Conservation (phyloP, 768 basidiomycete species). For the Obba rivulosa region DNA sequence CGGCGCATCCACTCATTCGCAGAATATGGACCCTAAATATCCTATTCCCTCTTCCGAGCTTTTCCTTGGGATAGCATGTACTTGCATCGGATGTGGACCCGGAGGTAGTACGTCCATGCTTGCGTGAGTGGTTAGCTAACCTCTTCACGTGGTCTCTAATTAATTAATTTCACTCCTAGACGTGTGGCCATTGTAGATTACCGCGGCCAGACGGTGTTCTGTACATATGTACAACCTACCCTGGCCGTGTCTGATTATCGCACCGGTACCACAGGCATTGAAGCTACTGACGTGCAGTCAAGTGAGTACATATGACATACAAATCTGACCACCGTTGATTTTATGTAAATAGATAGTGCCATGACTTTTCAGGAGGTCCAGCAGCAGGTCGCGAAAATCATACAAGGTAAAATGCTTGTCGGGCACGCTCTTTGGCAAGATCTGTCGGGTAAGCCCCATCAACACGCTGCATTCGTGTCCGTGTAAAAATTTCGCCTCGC, state of each 20-base stretch:
- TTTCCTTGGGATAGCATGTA: slow-evolving; percentile 53
- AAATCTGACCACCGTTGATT: no score
- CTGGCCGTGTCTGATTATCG: slow-evolving; percentile 68
- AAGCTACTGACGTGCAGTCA: slow-evolving; percentile 33
- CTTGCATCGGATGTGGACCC: slow-evolving; percentile 66
- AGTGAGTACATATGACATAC: no score
- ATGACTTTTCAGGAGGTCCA: slow-evolving; percentile 60
- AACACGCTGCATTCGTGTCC: slow-evolving; percentile 2
- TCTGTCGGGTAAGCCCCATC: slow-evolving; percentile 52
- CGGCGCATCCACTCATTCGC: no score
- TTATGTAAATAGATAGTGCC: slow-evolving; percentile 35
- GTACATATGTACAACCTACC: slow-evolving; percentile 65
- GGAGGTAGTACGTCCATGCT: slow-evolving; percentile 80
- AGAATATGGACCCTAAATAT: slow-evolving; percentile 19
- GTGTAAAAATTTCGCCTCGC: background rate
- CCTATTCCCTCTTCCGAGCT: slow-evolving; percentile 32
- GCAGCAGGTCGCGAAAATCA: slow-evolving; percentile 54
- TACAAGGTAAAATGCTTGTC: slow-evolving; percentile 67
- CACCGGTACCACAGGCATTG: slow-evolving; percentile 56
- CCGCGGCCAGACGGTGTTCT: slow-evolving; percentile 51
- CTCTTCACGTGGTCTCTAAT: background rate
- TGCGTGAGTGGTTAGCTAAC: slow-evolving; percentile 47
- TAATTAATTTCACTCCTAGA: slow-evolving; percentile 22
- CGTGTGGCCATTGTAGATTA: slow-evolving; percentile 35
- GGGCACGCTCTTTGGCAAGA: slow-evolving; percentile 81